These are phyloP conservation scores for Marasmius sp. DNA, from an alignment of 1,284 basidiomycete species.

Conservation along the genomic window DNA sequence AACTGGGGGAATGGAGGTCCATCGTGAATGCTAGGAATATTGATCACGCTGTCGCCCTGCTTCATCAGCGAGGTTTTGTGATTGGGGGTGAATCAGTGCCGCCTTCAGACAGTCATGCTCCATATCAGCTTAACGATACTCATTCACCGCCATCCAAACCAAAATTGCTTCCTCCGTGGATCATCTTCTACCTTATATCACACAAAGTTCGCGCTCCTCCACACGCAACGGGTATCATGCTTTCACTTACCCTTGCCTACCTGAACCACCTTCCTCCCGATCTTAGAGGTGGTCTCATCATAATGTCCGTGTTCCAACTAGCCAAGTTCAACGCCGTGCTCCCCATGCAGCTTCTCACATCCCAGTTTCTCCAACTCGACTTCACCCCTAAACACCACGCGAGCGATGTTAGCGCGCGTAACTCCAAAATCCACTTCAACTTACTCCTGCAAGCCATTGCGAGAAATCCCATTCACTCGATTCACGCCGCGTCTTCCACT, in stretches of 20 bases:
- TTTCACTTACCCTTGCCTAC: constrained; percentile 38
- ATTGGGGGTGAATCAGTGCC: background rate
- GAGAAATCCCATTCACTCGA: constrained; percentile 37
- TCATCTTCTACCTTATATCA: constrained; percentile 49
- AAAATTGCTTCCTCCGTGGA: constrained; percentile 44
- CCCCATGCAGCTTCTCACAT: constrained; percentile 41
- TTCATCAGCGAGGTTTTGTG: constrained; percentile 17
- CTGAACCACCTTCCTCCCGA: constrained; percentile 29
- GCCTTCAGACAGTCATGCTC: background rate
- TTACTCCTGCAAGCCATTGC: constrained; percentile 55
- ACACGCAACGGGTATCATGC: constrained; percentile 39
- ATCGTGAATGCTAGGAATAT: constrained; percentile 34
- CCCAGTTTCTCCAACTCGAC: constrained; percentile 42
- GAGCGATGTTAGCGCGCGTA: background rate
- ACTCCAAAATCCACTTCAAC: constrained; percentile 45
- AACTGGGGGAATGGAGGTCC: constrained; percentile 38
- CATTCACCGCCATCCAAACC: background rate
- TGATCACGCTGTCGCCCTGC: constrained; percentile 26
- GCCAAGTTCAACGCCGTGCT: constrained; percentile 45
- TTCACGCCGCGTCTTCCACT: constrained; percentile 37
- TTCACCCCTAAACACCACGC: constrained; percentile 22
- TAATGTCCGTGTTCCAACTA: constrained; percentile 48
- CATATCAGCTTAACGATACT: background rate
- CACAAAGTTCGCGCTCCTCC: constrained; percentile 42
- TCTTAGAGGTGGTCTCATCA: constrained; percentile 42